Base-by-base conservation (phyloP, 1,284 basidiomycete genomes). In the Thecaphora frezii region DNA sequence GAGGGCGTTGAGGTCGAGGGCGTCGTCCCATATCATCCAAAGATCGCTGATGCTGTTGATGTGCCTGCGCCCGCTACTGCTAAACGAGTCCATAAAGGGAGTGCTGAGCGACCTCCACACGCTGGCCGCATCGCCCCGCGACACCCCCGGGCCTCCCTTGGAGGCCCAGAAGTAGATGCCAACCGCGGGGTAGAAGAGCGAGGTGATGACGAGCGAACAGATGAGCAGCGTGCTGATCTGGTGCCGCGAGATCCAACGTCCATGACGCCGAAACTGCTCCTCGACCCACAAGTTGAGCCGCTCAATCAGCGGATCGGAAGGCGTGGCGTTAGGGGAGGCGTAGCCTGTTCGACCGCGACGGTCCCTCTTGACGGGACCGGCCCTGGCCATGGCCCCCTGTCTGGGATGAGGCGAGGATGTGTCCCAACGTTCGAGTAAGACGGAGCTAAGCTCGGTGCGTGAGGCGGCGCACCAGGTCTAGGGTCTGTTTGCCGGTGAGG, bases 151-250 rank as follows among this genome's bases (percentile, higher is more conserved):
- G 1, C 71, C 71, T 41, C 71, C 71, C 37, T 74, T 71, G n/a
- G 71, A 74, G 0, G 69, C 60, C 69, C 69, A 74, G 38, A 77
- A 69, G 64, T 76, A 77, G 54, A 77, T 74, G 37, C 74, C 75
- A 18, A 72, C 72, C 10, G 75, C 75, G 8, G 75, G 75, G 44
- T 77, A 97, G 78, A 94, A 90, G 46, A 98, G 86, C 39, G 90
- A 92, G 44, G 93, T 94, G 82, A 98, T 97, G 73, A 97, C 90
- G 58, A 97, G 85, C 56, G 89, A 89, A 53, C 91, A 94, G 57
- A 96, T 88, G 60, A 98, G 85, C 71, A 98, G 88, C 33, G 96
- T 89, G 48, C 92, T 87, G 51, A 94, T 93, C 82, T 96, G 91
- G 78, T 91, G 89, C 5, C 58, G 57, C 19, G 75, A 73, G 41